Conservation (phyloP, 345 rosid species). For the Bretschneidera sinensis region DNA sequence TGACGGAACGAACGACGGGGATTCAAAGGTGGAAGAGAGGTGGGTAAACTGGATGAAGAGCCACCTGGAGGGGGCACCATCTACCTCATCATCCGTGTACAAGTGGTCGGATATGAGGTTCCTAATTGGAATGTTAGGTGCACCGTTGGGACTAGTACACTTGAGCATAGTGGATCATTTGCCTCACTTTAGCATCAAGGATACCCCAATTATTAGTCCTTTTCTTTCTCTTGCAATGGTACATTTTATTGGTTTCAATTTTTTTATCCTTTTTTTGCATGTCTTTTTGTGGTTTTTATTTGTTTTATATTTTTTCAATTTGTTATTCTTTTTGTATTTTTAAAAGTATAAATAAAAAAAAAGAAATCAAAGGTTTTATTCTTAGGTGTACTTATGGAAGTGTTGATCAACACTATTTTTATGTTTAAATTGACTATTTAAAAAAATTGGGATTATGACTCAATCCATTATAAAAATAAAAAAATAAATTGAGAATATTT, state of each 20-base stretch:
- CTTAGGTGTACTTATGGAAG: no score
- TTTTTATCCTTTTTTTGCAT: not conserved
- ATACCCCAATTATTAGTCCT: slow-evolving; percentile 73
- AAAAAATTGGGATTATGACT: no score
- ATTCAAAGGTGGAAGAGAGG: slow-evolving; percentile 50
- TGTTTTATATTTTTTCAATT: no score
- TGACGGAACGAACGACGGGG: slow-evolving; percentile 39
- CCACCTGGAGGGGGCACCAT: slow-evolving; percentile 55
- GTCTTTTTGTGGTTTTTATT: not conserved
- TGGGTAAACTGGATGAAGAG: slow-evolving; percentile 75
- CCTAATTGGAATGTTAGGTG: slow-evolving; percentile 80
- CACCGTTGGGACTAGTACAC: slow-evolving; percentile 85
- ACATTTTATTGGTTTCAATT: not conserved
- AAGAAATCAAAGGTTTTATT: no score
- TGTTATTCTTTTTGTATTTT: no score
- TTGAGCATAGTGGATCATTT: slow-evolving; percentile 50
- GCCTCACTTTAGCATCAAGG: slow-evolving; percentile 69
- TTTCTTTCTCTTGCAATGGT: slow-evolving; percentile 6
- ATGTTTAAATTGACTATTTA: no score
- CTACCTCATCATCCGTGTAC: slow-evolving; percentile 33
- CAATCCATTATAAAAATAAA: no score
- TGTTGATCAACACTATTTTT: no score
- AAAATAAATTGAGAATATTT: no score
- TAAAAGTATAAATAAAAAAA: no score
- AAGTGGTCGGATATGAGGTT: slow-evolving; percentile 79